A percentile compares a stretch with the other conserved stretches of the same genome.
Evolutionary conservation across 805 yeast genomes (phyloP).

Genomic region (Sungouiella blattae): DNA sequence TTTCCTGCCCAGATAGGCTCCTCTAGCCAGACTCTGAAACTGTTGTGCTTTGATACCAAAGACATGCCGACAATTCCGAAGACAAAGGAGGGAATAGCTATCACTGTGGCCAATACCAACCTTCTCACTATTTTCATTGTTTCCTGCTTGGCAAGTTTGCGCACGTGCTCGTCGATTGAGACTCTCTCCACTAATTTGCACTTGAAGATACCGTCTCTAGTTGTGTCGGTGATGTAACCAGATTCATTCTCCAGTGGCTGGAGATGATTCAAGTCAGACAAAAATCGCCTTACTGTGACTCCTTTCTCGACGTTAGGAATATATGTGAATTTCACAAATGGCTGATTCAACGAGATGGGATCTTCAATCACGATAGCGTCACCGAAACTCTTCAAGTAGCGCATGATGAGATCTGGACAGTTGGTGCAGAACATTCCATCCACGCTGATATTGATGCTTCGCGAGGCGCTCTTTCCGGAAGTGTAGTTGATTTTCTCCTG

Average conservation of each 20-base stretch:
- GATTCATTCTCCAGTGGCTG: conserved; percentile 23
- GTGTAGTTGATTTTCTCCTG: conserved; percentile 44
- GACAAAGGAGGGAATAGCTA: conserved; percentile 66
- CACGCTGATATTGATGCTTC: conserved; percentile 55
- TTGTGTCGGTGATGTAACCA: conserved; percentile 17
- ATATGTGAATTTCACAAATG: conserved; percentile 62
- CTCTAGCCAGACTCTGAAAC: conserved; percentile 51
- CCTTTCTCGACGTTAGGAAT: conserved; percentile 46
- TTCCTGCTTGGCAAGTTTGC: conserved; percentile 46
- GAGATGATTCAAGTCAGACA: conserved; percentile 45
- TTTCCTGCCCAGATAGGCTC: conserved; percentile 62
- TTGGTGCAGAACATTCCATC: conserved; percentile 69
- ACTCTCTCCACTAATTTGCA: conserved; percentile 52
- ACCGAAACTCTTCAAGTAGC: conserved; percentile 50
- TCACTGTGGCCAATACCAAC: conserved; percentile 44
- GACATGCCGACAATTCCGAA: conserved; percentile 72
- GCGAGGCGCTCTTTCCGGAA: conserved; percentile 44
- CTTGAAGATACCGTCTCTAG: conserved; percentile 34
- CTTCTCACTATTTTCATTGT: conserved; percentile 44
- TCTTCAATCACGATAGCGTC: conserved; percentile 54
- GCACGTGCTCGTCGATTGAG: conserved; percentile 62
- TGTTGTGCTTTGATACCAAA: conserved; percentile 40
- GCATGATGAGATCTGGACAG: conserved; percentile 58
- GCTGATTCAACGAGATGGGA: conserved; percentile 51
- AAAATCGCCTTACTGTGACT: conserved; percentile 54